Base-by-base conservation (phyloP, 1,284 basidiomycete species). In the Sporisorium graminicola region DNA sequence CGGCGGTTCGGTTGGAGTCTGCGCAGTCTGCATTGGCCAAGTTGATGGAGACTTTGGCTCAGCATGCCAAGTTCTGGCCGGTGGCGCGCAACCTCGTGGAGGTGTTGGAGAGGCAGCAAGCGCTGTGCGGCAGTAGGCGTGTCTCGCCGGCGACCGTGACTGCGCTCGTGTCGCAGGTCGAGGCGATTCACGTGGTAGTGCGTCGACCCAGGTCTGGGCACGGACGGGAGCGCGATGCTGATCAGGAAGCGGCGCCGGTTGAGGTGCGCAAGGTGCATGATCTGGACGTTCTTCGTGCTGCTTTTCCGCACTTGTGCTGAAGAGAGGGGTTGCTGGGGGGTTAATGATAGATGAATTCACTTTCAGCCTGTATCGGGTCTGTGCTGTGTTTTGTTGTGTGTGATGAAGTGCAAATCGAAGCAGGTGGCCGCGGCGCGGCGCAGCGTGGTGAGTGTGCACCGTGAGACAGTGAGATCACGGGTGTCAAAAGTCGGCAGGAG, bases 131-230 rank as follows among this genome's bases (percentile, higher is more conserved):
- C n/a, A 24, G 12, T 9, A 10, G 42, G 7, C 22, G 46, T 0
- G 13, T 63, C 3, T 63, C 59, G 26, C 13, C 55, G 5, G 47
- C 59, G 3, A 59, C 60, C 18, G n/a, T 75, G 6, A 31, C 43
- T 14, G 18, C 35, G 46, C 31, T 75, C 31, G 64, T 65, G 3
- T 35, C 52, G 46, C 67, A 75, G 57, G 46, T 75, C 37, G 67
- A 75, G 51, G 67, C 73, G 35, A 57, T 75, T 14, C 60, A 70
- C n/a, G 33, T 75, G 16, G 44, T 75, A 5, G 73, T 75, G n/a
- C 51, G 73, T 18, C 59, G 72, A 42, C 63, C 72, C 5, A 44
- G 27, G 14, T n/a, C 27, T 37, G 22, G 24, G 8, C 22, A 40
- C 35, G 16, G 47, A 3, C 16, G 14, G 26, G 22, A 16, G 40